These are phyloP conservation scores for Podaxis mareebaensis DNA, from an alignment of 768 basidiomycete species.

Conservation along the genomic window DNA sequence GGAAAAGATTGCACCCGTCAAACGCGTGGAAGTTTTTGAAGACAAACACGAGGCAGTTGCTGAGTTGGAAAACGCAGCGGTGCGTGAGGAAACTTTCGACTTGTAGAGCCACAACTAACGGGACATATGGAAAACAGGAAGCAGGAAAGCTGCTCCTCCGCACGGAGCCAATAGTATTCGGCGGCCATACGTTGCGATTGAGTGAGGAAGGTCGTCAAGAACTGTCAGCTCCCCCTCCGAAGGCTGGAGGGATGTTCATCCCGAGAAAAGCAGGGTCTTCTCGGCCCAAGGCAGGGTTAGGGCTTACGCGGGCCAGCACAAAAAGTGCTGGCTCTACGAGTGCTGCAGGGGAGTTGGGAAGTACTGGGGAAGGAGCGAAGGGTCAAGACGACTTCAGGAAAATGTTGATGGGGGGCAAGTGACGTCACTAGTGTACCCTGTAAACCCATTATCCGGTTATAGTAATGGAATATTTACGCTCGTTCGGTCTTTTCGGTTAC, in stretches of 20 bases:
- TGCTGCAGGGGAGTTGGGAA: constrained; percentile 21
- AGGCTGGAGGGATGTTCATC: constrained; percentile 57
- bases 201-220: constrained; percentile 49
- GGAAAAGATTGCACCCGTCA: constrained; percentile 72
- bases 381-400: constrained; percentile 87
- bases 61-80: constrained; percentile 66
- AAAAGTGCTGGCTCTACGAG: constrained; percentile 9
- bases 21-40: constrained; percentile 73
- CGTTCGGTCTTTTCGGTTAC: neutral
- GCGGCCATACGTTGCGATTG: constrained; percentile 59
- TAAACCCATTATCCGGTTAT: neutral
- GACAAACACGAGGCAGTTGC: constrained; percentile 62
- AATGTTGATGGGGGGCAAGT: constrained; percentile 50
- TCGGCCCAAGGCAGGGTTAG: constrained; percentile 72
- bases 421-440: constrained; percentile 10
- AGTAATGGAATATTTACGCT: neutral
- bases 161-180: constrained; percentile 70
- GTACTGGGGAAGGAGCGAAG: constrained; percentile 36
- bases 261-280: constrained; percentile 62
- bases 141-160: constrained; percentile 77
- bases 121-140: constrained; percentile 51
- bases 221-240: constrained; percentile 34
- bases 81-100: constrained; percentile 31
- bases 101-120: neutral
- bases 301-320: constrained; percentile 38